Conservation (phyloP, 768 basidiomycete species). For the Tylopilus sp. region DNA sequence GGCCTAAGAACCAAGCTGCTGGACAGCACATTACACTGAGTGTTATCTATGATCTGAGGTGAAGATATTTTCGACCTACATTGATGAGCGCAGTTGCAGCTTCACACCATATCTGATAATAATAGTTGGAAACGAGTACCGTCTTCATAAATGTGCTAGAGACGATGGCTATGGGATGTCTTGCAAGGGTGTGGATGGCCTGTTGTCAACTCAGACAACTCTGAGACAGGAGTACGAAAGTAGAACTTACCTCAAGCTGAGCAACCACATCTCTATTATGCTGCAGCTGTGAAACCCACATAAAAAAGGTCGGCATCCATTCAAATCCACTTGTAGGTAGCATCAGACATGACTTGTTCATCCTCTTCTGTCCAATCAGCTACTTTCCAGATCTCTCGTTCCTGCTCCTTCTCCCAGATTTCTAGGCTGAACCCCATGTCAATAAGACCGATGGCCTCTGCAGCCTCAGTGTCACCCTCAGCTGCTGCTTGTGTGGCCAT, state of each 20-base stretch:
- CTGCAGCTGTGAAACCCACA: conserved; percentile 97
- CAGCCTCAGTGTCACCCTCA: too few species aligned
- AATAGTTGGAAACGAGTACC: conserved; percentile 91
- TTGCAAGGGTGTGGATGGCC: conserved; percentile 85
- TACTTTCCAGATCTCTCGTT: conserved; percentile 93
- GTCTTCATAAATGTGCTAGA: conserved; percentile 92
- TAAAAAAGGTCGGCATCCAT: conserved; percentile 94
- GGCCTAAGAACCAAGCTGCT: conserved; percentile 76
- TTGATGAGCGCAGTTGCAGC: conserved; percentile 81
- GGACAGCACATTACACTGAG: conserved; percentile 67
- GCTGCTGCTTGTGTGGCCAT: conserved; percentile 90
- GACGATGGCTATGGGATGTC: conserved; percentile 78
- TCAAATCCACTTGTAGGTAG: too few species aligned
- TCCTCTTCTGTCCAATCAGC: conserved; percentile 98
- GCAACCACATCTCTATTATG: conserved; percentile 96
- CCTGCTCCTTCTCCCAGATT: too few species aligned
- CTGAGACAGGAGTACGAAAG: too few species aligned
- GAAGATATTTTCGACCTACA: conserved; percentile 43
- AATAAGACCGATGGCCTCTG: too few species aligned
- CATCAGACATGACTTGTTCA: conserved; percentile 87
- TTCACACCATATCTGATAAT: conserved; percentile 92
- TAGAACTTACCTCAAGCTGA: conserved; percentile 78
- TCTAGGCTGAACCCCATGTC: too few species aligned
- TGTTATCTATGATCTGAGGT: conserved; percentile 10
- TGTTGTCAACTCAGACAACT: conserved; percentile 35